Evolutionary conservation across 2,329 filamentous ascomycete species (phyloP).

Genomic region (Ascochyta fabae): DNA sequence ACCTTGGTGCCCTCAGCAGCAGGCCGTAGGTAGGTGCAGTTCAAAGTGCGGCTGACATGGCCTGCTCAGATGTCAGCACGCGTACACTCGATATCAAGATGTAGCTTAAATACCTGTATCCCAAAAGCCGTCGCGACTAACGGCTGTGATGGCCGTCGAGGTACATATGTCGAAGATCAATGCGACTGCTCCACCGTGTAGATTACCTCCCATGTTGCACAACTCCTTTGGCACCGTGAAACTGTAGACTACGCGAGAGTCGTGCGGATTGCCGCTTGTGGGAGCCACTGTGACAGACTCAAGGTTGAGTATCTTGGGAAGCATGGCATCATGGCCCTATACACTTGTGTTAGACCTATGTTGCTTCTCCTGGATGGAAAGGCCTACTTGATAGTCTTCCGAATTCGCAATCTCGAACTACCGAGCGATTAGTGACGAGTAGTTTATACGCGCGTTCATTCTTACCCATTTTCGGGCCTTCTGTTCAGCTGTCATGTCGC

Average conservation of each 20-base stretch:
- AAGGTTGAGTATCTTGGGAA: conserved; percentile 43
- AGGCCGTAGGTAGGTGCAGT: conserved; percentile 55
- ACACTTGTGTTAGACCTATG: conserved; percentile 4
- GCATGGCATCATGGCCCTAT: conserved; percentile 42
- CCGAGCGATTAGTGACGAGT: neutral
- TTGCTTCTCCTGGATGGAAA: neutral
- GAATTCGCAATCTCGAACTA: conserved; percentile 30
- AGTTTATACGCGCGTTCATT: no score
- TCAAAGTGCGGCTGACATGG: conserved; percentile 51
- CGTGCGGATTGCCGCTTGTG: conserved; percentile 35
- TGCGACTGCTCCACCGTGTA: conserved; percentile 62
- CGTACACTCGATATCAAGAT: neutral
- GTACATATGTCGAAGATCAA: conserved; percentile 64
- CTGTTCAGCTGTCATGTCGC: conserved; percentile 25
- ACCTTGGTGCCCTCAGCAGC: conserved; percentile 50
- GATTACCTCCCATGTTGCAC: conserved; percentile 53
- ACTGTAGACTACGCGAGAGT: conserved; percentile 51
- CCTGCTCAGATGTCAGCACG: conserved; percentile 22
- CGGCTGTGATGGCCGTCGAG: conserved; percentile 46
- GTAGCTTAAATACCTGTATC: conserved; percentile 30
- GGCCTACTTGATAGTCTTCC: conserved; percentile 35
- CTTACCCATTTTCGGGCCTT: conserved; percentile 29
- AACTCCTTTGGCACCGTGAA: conserved; percentile 54
- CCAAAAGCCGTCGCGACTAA: conserved; percentile 49
- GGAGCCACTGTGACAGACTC: conserved; percentile 42